Base-by-base conservation (phyloP, 192 early-diverging fungal species). In the Bifiguratus adelaidae region DNA sequence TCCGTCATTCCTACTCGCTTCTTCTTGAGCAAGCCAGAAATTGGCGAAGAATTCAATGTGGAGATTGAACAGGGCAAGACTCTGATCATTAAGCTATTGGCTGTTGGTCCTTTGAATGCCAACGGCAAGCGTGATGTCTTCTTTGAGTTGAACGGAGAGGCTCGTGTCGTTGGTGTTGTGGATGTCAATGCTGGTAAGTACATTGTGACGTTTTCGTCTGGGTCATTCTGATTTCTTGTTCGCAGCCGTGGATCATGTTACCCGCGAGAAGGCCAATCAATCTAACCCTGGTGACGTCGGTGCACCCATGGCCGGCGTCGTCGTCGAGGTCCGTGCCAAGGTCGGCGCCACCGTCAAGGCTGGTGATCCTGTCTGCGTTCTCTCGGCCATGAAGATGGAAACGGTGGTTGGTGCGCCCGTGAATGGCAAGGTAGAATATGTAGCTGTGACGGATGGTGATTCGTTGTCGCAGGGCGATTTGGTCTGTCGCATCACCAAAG, bases 301-400 rank as follows among this genome's bases (percentile, higher is more conserved):
- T 3, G 91, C 91, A 6, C 94, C 94, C n/a, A 97, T 97, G 94
- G 80, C 83, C 41, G 94, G 94, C 44, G 83, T 91, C 1, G 89
- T 97, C 0, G 81, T 97, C 15, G 94, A 97, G 60, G 73, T 97
- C 55, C 76, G 86, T 50, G 89, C 85, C 20, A 81, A 86, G 48
- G 74, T 76, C 34, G 94, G 92, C 46, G 68, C 77, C 24, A 58
- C 71, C 43, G 80, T 97, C 36, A 92, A 91, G 75, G 76, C 77
- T 12, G 94, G 94, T 12, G 88, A 93, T 49, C 86, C 94, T 2
- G 65, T 97, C 48, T 89, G 82, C 46, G 84, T 97, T 20, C 69
- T 97, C 28, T 87, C 82, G 47, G 94, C 94, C n/a, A 97, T 97
- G 94, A 97, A 91, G 73, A 91, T 91, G 88, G 93, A 97, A 68